Base-by-base conservation (phyloP, 495 filamentous ascomycete species). In the Rostrohypoxylon terebratum region DNA sequence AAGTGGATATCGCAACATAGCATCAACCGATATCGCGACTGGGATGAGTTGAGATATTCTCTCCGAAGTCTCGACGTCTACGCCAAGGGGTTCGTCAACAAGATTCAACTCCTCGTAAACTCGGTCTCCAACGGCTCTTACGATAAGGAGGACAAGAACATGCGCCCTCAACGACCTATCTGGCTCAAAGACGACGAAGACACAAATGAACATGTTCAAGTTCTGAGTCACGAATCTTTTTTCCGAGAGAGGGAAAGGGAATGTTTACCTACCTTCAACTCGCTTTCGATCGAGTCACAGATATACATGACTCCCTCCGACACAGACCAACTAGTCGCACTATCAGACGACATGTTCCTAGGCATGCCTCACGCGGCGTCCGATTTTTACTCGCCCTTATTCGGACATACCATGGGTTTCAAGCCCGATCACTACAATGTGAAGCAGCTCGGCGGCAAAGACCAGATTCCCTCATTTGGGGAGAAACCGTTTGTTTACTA, bases 401-500 rank as follows among this genome's bases (percentile, higher is more conserved):
- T 83, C 57, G 81, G 81, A 3, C 81, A 77, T 7, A 77, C 75
- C 1, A 78, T 83, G 76, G 81, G 77, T 1, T 83, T 83, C 75
- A 83, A 83, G 51, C 58, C 66, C 33, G 81, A 82, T 40, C 68
- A 68, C 23, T 83, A 82, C 47, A 83, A 82, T 72, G 81, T 80
- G 28, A 69, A 77, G 57, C 75, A 68, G 1, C 73, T 77, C 11
- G 66, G 67, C 18, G 73, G 73, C 28, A 73, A 73, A n/a, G 51
- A 58, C 13, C 45, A 65, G n/a, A 75, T 78, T n/a, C 81, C 81
- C 13, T 78, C 79, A 16, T 83, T 83, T 55, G 81, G 81, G 44
- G 81, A 83, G 72, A 82, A 82, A 59, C 81, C 81, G 0, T 83
- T 77, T 58, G 78, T 80, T 18, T 82, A 82, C 57, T 83, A 83